Evolutionary conservation across 2,329 filamentous ascomycete genomes (phyloP).

Genomic region (Aspergillus tubingensis): DNA sequence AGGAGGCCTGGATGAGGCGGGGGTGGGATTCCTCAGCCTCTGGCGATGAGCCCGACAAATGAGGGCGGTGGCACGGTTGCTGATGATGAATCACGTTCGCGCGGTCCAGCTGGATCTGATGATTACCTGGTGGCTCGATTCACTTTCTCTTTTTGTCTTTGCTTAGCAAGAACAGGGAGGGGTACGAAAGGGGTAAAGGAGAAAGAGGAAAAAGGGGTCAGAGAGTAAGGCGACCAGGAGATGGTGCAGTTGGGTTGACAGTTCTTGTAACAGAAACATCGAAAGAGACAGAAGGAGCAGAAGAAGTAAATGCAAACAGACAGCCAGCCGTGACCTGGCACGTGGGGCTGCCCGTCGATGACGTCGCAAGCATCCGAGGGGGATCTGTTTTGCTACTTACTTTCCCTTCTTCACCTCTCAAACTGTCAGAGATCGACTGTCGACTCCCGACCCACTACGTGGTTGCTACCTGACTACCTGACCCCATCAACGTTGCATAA

Average conservation of each 20-base stretch:
- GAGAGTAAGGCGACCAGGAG: background rate
- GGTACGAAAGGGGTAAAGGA: background rate
- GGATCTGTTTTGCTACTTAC: background rate
- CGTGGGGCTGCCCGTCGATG: constrained; percentile 26
- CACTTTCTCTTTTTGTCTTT: background rate
- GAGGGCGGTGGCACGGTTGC: constrained; percentile 7
- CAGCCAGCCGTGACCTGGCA: constrained; percentile 16
- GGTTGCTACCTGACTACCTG: background rate
- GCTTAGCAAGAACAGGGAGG: background rate
- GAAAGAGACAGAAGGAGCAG: background rate
- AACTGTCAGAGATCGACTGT: too few species aligned
- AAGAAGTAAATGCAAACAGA: constrained; percentile 14
- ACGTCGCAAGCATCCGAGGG: constrained; percentile 23
- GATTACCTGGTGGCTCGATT: background rate
- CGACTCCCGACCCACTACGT: background rate
- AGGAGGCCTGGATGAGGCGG: constrained; percentile 7
- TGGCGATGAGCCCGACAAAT: constrained; percentile 5
- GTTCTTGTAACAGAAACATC: background rate
- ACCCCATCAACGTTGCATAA: background rate
- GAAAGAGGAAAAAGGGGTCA: background rate
- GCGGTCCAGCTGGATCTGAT: background rate
- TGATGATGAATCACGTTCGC: background rate
- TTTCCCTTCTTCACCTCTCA: too few species aligned
- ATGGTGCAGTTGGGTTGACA: background rate
- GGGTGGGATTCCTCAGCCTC: constrained; percentile 11